Conservation (phyloP, 768 basidiomycete genomes). For the Amyloporia xantha region DNA sequence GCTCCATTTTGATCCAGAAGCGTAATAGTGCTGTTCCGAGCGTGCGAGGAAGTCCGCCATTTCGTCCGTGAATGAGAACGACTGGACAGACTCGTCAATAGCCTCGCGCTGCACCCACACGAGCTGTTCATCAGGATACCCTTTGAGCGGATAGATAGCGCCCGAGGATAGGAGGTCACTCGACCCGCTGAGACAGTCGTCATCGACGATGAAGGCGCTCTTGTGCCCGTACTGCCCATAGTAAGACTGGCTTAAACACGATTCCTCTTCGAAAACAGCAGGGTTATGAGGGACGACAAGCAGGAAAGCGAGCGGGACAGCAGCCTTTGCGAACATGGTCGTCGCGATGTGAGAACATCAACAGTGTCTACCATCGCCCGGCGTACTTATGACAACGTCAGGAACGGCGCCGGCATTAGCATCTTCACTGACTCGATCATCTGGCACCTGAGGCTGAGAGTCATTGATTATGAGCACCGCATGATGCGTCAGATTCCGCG, state of each 20-base stretch:
- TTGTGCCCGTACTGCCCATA: slow-evolving; percentile 51
- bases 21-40: background rate
- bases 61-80: slow-evolving; percentile 22
- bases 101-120: slow-evolving; percentile 57
- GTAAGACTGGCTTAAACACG: slow-evolving; percentile 45
- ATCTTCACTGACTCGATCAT: too few species aligned
- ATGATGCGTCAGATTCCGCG: too few species aligned
- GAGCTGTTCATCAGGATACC: slow-evolving; percentile 29
- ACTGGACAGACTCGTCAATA: slow-evolving; percentile 38
- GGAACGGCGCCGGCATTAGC: too few species aligned
- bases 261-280: slow-evolving; percentile 27
- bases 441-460: too few species aligned
- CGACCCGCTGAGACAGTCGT: slow-evolving; percentile 31
- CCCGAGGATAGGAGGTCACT: slow-evolving; percentile 20
- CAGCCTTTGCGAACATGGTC: slow-evolving; percentile 10
- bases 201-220: slow-evolving; percentile 41
- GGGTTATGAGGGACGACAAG: slow-evolving; percentile 42
- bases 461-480: too few species aligned
- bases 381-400: too few species aligned
- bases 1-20: background rate
- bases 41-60: slow-evolving; percentile 7
- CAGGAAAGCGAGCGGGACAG: slow-evolving; percentile 16
- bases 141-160: slow-evolving; percentile 18
- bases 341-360: background rate
- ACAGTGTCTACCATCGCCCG: too few species aligned